Base-by-base conservation (phyloP, 2,329 filamentous ascomycete species). In the Chaetomium strumarium region DNA sequence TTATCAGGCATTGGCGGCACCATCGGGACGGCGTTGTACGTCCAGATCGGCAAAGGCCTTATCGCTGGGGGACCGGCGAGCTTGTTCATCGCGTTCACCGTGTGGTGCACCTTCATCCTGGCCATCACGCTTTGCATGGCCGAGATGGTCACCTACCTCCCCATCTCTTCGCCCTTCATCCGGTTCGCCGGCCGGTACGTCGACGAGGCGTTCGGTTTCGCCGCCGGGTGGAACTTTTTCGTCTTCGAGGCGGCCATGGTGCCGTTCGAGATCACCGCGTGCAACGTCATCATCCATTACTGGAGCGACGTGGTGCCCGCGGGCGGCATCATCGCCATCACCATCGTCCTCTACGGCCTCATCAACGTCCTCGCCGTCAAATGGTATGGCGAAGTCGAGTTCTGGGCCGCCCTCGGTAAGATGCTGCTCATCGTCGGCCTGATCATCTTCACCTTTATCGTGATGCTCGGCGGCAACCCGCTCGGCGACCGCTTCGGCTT, bases 401-500 rank as follows among this genome's bases (percentile, higher is more conserved):
- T 95, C 63, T 81, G 78, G 77, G 80, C 84, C 17, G 83, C 88
- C 2, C 66, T 88, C 2, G 84, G 84, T 50, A 90, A 90, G 66
- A 78, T 90, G 2, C 60, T 90, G 2, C 75, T 90, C 46, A 87
- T 88, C 55, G 68, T 90, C 34, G 85, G 81, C 1, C 75, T 92
- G 46, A 78, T 91, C 59, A 62, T 82, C 57, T 91, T 88, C 70
- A 92, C 89, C 2, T 89, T 95, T 63, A 77, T 95, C 58, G 81
- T 83, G 58, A 92, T 93, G 84, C 71, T 93, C 1, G 90, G 89
- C 8, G 90, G 86, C 2, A 93, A 92, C 60, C 90, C 90, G 0
- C 66, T 82, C 1, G 74, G 79, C 36, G 85, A 91, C 59, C 73
- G 79, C 0, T 88, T 88, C 57, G 88, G 88, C 1, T 92, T 92